Conservation (phyloP, 495 filamentous ascomycete species). For the Aspergillus indologenus region DNA sequence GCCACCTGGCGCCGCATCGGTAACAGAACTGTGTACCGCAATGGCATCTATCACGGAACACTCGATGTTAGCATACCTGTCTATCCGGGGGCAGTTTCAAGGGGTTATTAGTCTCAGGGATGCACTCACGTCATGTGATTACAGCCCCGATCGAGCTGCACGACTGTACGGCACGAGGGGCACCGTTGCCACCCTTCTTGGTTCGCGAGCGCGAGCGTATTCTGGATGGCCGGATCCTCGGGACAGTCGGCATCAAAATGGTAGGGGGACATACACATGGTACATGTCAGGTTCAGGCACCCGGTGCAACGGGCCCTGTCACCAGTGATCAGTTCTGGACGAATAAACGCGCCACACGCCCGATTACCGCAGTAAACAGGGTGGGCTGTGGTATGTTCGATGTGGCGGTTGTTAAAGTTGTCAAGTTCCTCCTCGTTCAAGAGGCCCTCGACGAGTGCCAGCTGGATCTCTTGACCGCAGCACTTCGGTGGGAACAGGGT, state of each 20-base stretch:
- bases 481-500: slow-evolving; percentile 28
- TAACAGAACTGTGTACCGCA: slow-evolving; percentile 10
- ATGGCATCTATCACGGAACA: slow-evolving; percentile 1
- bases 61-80: not conserved
- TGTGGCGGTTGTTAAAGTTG: slow-evolving; percentile 14
- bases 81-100: no score
- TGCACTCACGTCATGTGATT: slow-evolving; percentile 60
- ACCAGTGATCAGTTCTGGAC: slow-evolving; percentile 22
- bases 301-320: slow-evolving; percentile 36
- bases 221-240: slow-evolving; percentile 34
- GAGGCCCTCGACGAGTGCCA: slow-evolving; percentile 17
- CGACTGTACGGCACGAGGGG: slow-evolving; percentile 55
- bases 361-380: slow-evolving; percentile 22
- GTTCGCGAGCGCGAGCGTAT: slow-evolving; percentile 54
- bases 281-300: slow-evolving; percentile 42
- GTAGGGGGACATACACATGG: slow-evolving; percentile 6
- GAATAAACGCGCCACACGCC: slow-evolving; percentile 39
- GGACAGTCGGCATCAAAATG: slow-evolving; percentile 58
- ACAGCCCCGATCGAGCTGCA: slow-evolving; percentile 57
- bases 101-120: not conserved
- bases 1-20: slow-evolving; percentile 5
- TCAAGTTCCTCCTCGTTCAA: slow-evolving; percentile 19
- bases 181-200: slow-evolving; percentile 58
- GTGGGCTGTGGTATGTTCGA: slow-evolving; percentile 9
- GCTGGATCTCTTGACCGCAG: slow-evolving; percentile 21